Percentiles rank a stretch among this genome's conserved stretches.
Evolutionary conservation across 108 stramenopile genomes (phyloP).

Genomic region (Fragilariopsis cylindrus): DNA sequence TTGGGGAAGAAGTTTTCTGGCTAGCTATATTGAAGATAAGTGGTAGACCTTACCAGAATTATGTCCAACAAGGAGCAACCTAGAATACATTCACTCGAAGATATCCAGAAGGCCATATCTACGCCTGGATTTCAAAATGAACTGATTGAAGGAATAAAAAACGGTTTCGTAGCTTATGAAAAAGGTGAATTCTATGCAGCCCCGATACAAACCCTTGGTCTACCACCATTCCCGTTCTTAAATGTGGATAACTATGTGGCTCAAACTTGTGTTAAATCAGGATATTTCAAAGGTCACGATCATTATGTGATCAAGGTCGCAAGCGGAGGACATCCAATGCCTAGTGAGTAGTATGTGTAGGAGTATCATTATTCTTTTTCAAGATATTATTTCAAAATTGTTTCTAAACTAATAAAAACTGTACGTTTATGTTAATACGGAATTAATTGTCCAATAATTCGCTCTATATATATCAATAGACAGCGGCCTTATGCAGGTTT

Average conservation of each 20-base stretch:
- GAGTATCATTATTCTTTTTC: too few relatives aligned
- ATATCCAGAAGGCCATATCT: conserved; percentile 49
- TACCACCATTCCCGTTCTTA: conserved; percentile 70
- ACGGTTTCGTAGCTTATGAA: conserved; percentile 57
- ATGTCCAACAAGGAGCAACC: neutral
- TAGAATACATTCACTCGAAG: conserved; percentile 27
- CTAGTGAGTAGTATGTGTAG: conserved; percentile 14
- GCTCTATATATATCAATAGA: conserved; percentile 3
- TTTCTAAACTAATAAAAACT: too few relatives aligned
- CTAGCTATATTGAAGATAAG: too few relatives aligned
- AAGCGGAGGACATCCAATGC: conserved; percentile 62
- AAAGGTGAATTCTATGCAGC: conserved; percentile 56
- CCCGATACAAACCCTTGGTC: conserved; percentile 71
- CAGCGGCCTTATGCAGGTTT: conserved; percentile 65
- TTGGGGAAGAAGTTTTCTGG: too few relatives aligned
- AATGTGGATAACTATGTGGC: conserved; percentile 47
- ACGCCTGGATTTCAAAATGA: conserved; percentile 32
- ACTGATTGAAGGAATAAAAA: conserved; percentile 52
- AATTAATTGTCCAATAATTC: too few relatives aligned
- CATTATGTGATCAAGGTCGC: conserved; percentile 77
- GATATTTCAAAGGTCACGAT: conserved; percentile 54
- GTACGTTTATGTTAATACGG: too few relatives aligned
- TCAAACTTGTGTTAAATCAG: conserved; percentile 76
- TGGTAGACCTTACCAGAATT: neutral
- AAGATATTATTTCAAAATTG: too few relatives aligned